These are phyloP conservation scores for Lachnellula willkommii DNA, from an alignment of 2,329 filamentous ascomycete genomes.

Conservation along the genomic window DNA sequence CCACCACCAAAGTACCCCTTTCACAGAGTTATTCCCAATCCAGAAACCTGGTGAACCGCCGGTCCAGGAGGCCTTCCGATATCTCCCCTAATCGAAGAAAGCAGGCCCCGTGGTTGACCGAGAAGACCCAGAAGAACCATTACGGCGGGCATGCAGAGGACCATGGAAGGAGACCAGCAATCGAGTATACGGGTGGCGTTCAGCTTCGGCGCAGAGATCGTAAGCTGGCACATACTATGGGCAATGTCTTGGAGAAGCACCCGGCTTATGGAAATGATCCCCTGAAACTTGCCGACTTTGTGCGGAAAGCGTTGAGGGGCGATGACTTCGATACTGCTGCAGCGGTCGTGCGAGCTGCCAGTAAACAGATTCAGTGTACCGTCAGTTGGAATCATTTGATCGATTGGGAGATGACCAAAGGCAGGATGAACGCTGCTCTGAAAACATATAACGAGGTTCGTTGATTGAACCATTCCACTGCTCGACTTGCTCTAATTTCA, in stretches of 20 bases:
- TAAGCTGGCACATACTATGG: slow-evolving; percentile 4
- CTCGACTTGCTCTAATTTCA: slow-evolving; percentile 3
- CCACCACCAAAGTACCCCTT: slow-evolving; percentile 1
- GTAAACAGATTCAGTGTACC: slow-evolving; percentile 55
- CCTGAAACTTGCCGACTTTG: slow-evolving; percentile 63
- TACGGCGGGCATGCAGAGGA: neutral
- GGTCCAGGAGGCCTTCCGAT: neutral
- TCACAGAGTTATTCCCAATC: slow-evolving; percentile 8
- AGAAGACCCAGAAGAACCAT: neutral
- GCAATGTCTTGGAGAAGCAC: slow-evolving; percentile 13
- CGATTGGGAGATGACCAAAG: slow-evolving; percentile 59
- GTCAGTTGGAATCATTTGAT: slow-evolving; percentile 90
- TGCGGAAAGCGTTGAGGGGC: slow-evolving; percentile 54
- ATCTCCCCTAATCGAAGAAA: neutral
- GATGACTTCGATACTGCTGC: slow-evolving; percentile 62
- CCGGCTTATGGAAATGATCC: slow-evolving; percentile 50
- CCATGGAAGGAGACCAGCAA: neutral
- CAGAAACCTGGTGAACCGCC: neutral
- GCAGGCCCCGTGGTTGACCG: neutral
- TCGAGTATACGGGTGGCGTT: neutral
- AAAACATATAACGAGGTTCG: slow-evolving; percentile 83
- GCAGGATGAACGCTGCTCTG: slow-evolving; percentile 58
- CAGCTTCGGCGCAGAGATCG: slow-evolving; percentile 2
- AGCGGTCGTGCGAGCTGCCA: slow-evolving; percentile 63
- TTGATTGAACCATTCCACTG: neutral